Evolutionary conservation across 805 yeast genomes (phyloP), one percentile per base, ranked within the genome.

Genomic region (Yarrowia divulgata): DNA sequence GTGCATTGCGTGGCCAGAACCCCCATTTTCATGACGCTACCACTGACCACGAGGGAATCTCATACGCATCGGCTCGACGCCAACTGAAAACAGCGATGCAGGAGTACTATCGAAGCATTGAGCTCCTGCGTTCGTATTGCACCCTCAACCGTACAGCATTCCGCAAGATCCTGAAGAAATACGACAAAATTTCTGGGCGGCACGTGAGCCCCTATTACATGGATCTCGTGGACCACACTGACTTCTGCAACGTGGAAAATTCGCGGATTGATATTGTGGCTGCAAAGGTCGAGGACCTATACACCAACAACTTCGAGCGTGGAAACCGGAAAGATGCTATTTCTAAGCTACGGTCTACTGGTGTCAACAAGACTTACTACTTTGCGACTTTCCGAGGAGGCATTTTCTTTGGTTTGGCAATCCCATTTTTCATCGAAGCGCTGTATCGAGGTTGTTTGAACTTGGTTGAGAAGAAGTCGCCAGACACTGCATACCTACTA

Each of bases 111-210:
- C 83, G 94, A 70, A 85, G 90, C 9, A 80, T 92, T 71, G 90
- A 90, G 70, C 82, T 91, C 43, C 79, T 90, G 63, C 85, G 85
- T 72, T 88, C 91, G 0, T 95, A 88, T 77, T 83, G 91, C 72
- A 81, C 88, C 60, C 78, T 93, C 73, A 95, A 95, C 78, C 83
- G 93, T 39, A 93, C 97, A 0, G 99, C 96, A 0, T 87, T 93
- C 74, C 85, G 97, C 67, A 95, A 95, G 75, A 88, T 95, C 74
- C 83, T 92, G 70, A 95, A 95, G 76, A 95, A 95, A 77, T 93
- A 87, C 76, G 99, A 95, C 78, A 95, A 95, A 75, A 83, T 88
- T 5, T 83, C 88, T 1, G 76, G 80, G 13, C 80, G 85, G 10
- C 73, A 80, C 0, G 72, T 83, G 4, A 80, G 86, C 13, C 77